Percentiles rank a stretch among this genome's conserved stretches.
phyloP scores from a whole-genome alignment of 106 monocot genomes.

The Dendrobium catenatum region DNA sequence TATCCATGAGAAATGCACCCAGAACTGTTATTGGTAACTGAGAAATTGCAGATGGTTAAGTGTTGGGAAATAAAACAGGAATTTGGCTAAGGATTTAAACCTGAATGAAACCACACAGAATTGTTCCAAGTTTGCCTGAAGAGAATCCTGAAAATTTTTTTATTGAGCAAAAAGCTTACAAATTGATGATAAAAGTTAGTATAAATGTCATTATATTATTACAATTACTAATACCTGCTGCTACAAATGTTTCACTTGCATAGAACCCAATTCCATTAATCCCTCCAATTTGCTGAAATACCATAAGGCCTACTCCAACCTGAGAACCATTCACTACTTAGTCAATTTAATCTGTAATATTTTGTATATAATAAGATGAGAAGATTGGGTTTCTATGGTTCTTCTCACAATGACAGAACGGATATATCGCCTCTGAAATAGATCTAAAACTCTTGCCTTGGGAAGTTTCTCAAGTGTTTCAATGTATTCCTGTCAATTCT shows the following conservation, averaged over 20 bases:
- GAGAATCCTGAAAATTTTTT: constrained; percentile 34
- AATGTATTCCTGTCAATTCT: constrained; percentile 37
- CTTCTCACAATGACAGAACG: constrained; percentile 48
- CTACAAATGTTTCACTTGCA: constrained; percentile 46
- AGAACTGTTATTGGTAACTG: constrained; percentile 63
- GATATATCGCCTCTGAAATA: constrained; percentile 38
- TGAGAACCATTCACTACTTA: constrained; percentile 7
- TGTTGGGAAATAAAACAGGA: neutral
- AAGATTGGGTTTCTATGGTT: neutral
- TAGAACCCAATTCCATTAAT: constrained; percentile 59
- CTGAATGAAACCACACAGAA: constrained; percentile 54
- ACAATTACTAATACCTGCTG: constrained; percentile 33
- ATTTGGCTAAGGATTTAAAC: constrained; percentile 13
- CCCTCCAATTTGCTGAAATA: constrained; percentile 68
- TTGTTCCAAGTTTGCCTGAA: constrained; percentile 54
- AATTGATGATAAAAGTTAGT: neutral
- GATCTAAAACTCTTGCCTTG: constrained; percentile 26
- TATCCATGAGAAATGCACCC: constrained; percentile 74
- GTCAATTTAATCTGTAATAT: neutral
- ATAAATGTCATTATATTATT: neutral
- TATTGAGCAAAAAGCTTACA: neutral
- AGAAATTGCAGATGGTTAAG: neutral
- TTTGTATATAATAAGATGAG: neutral
- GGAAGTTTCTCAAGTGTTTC: constrained; percentile 38
- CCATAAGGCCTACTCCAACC: constrained; percentile 62